phyloP scores from a whole-genome alignment of 768 basidiomycete genomes.

The Boletellus emodensis region DNA sequence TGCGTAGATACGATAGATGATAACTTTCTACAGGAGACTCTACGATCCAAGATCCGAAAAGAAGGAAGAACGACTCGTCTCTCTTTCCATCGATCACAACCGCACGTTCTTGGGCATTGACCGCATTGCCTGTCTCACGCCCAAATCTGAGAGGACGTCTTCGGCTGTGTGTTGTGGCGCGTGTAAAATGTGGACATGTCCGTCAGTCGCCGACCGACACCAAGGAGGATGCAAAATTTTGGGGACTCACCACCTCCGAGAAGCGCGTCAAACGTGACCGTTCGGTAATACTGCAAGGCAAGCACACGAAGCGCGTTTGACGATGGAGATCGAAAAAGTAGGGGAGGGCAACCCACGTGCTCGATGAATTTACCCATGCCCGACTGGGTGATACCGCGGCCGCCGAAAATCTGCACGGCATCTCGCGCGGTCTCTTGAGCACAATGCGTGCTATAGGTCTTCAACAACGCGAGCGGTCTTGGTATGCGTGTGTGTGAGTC shows the following conservation, averaged over 20 bases:
- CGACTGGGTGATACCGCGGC: conserved; percentile 75
- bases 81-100: conserved; percentile 35
- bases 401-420: conserved; percentile 78
- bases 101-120: conserved; percentile 67
- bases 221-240: too few species aligned
- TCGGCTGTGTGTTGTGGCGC: conserved; percentile 42
- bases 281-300: conserved; percentile 27
- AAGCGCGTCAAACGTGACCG: conserved; percentile 40
- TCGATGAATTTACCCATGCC: conserved; percentile 65
- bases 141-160: conserved; percentile 73
- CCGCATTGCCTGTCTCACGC: conserved; percentile 76
- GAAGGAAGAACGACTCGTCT: too few species aligned
- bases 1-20: neutral
- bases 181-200: neutral
- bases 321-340: neutral
- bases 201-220: neutral
- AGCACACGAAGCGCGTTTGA: conserved; percentile 11
- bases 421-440: conserved; percentile 80
- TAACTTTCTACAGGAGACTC: too few species aligned
- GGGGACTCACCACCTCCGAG: conserved; percentile 59
- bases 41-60: too few species aligned
- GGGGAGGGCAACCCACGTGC: conserved; percentile 37
- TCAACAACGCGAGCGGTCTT: conserved; percentile 75
- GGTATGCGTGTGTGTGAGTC: neutral
- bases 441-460: conserved; percentile 70